A percentile compares a stretch with the other conserved stretches of the same genome.
Conservation (phyloP, 495 filamentous ascomycete species). For the Sporormia fimetaria region DNA sequence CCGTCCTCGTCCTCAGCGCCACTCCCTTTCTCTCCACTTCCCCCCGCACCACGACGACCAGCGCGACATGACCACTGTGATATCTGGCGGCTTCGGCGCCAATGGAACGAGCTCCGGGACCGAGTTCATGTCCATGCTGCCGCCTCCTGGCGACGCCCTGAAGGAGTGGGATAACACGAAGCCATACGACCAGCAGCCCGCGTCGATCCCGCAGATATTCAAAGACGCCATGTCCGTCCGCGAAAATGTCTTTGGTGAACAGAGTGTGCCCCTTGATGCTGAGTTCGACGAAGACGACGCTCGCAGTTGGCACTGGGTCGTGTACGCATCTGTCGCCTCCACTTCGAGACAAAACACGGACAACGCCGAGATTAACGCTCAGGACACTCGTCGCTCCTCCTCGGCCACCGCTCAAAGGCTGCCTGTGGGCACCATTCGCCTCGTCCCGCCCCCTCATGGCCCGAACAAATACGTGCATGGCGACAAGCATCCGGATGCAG, state of each 20-base stretch:
- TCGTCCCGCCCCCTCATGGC: slow-evolving; percentile 65
- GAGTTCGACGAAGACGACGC: slow-evolving; percentile 74
- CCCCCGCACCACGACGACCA: too few species aligned
- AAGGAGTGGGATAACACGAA: slow-evolving; percentile 36
- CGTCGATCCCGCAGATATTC: slow-evolving; percentile 49
- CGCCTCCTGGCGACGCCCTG: slow-evolving; percentile 34
- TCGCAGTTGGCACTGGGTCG: slow-evolving; percentile 71
- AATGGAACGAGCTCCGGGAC: slow-evolving; percentile 11
- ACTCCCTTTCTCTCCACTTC: too few species aligned
- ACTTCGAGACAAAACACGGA: slow-evolving; percentile 17
- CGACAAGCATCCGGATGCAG: slow-evolving; percentile 16
- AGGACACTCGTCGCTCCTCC: slow-evolving; percentile 7
- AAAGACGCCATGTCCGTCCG: slow-evolving; percentile 69
- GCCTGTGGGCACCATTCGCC: slow-evolving; percentile 62
- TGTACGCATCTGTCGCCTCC: slow-evolving; percentile 47
- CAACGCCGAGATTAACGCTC: slow-evolving; percentile 7
- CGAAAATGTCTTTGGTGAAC: slow-evolving; percentile 65
- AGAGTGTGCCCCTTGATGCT: slow-evolving; percentile 50
- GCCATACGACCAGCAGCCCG: slow-evolving; percentile 35
- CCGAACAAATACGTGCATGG: slow-evolving; percentile 39
- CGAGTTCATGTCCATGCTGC: slow-evolving; percentile 37
- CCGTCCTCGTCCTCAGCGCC: too few species aligned
- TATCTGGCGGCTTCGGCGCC: not conserved
- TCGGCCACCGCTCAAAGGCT: slow-evolving; percentile 28
- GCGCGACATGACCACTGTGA: slow-evolving; percentile 5